These are phyloP conservation scores for Coniochaeta prunicola DNA, from an alignment of 2,329 filamentous ascomycete genomes.

Conservation along the genomic window DNA sequence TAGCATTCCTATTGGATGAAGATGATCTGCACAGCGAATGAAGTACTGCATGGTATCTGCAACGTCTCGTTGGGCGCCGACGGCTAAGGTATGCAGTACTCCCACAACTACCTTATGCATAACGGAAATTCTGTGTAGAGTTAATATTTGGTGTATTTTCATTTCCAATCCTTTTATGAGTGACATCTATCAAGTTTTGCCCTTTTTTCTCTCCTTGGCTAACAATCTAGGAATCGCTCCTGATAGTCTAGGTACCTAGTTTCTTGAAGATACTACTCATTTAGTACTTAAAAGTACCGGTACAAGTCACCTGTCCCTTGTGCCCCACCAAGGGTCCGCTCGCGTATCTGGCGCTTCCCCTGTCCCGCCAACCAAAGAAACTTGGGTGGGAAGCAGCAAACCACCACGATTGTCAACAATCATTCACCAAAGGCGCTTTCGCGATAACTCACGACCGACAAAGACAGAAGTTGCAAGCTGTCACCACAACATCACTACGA, in stretches of 20 bases:
- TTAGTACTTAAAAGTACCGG: no score
- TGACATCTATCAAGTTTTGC: no score
- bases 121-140: neutral
- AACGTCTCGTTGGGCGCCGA: neutral
- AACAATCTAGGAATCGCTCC: no score
- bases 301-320: neutral
- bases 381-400: conserved; percentile 10
- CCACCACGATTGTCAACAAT: conserved; percentile 1
- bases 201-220: no score
- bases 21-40: neutral
- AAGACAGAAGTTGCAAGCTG: neutral
- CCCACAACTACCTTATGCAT: neutral
- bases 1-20: neutral
- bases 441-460: neutral
- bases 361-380: conserved; percentile 12
- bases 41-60: neutral
- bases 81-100: no score
- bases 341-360: conserved; percentile 5
- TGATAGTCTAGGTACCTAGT: neutral
- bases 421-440: neutral
- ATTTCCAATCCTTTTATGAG: no score
- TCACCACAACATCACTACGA: neutral
- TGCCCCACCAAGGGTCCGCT: neutral
- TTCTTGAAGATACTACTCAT: neutral
- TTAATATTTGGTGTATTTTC: neutral